phyloP scores from a whole-genome alignment of 1,284 basidiomycete genomes.

The Cronartium quercuum region DNA sequence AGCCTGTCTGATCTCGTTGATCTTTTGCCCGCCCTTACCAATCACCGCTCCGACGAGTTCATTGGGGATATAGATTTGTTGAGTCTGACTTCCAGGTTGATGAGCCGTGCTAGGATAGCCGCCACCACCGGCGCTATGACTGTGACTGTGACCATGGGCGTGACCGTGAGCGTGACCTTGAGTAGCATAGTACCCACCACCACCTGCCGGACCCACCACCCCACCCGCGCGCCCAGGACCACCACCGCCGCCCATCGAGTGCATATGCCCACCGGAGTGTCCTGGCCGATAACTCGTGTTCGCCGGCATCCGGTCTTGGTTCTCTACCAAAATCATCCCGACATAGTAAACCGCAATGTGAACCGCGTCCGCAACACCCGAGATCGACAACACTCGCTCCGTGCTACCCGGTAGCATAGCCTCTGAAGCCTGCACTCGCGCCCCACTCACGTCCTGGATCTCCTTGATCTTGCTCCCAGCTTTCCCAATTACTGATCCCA shows the following conservation, averaged over 20 bases:
- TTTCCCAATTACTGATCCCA: slow-evolving; percentile 99
- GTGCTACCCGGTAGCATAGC: slow-evolving; percentile 98
- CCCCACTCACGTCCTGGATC: slow-evolving; percentile 97
- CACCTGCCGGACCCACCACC: slow-evolving; percentile 50
- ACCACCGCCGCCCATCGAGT: slow-evolving; percentile 56
- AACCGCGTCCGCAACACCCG: slow-evolving; percentile 98
- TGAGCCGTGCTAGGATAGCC: slow-evolving; percentile 54
- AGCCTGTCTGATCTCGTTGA: slow-evolving; percentile 96
- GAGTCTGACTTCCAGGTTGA: slow-evolving; percentile 65
- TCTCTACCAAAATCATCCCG: slow-evolving; percentile 91
- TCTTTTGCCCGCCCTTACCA: slow-evolving; percentile 95
- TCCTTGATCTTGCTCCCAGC: slow-evolving; percentile 98
- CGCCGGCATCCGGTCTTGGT: slow-evolving; percentile 75
- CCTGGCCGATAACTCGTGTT: slow-evolving; percentile 49
- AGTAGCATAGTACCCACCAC: slow-evolving; percentile 39
- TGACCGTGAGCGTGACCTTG: slow-evolving; percentile 51
- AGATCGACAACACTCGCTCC: slow-evolving; percentile 94
- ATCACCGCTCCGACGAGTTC: slow-evolving; percentile 85
- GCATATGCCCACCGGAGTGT: neutral
- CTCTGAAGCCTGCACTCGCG: slow-evolving; percentile 90
- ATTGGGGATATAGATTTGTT: slow-evolving; percentile 98
- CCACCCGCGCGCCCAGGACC: slow-evolving; percentile 47
- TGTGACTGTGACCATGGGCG: slow-evolving; percentile 49
- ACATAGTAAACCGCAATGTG: slow-evolving; percentile 99
- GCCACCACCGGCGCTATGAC: slow-evolving; percentile 42